These are phyloP conservation scores for Chionographis japonica DNA, from an alignment of 106 monocot genomes.

Conservation along the genomic window DNA sequence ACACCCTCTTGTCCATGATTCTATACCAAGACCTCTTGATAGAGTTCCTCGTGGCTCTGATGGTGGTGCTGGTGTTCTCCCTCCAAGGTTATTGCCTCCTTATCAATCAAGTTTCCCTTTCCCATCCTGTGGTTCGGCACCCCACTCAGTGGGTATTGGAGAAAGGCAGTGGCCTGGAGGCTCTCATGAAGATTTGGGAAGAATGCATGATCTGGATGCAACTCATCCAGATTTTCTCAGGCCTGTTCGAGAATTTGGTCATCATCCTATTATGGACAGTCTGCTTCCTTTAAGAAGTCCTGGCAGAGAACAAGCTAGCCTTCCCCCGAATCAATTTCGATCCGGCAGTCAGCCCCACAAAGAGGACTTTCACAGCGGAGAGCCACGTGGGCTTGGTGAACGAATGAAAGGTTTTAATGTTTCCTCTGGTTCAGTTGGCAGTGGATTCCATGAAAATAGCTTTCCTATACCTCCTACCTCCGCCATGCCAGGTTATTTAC, in stretches of 20 bases:
- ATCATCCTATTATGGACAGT: constrained; percentile 25
- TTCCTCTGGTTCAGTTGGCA: background rate
- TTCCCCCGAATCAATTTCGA: constrained; percentile 13
- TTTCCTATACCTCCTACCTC: constrained; percentile 1
- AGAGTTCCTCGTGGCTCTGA: constrained; percentile 13
- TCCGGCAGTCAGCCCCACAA: background rate
- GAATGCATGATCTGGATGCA: constrained; percentile 20
- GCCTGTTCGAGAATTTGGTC: constrained; percentile 39
- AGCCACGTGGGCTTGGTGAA: constrained; percentile 18
- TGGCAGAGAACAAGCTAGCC: constrained; percentile 18
- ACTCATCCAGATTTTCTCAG: constrained; percentile 22
- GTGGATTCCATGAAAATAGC: background rate
- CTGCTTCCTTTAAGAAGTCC: constrained; percentile 31
- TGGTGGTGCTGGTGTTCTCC: constrained; percentile 7
- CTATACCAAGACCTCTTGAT: constrained; percentile 27
- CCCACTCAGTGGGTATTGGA: constrained; percentile 15
- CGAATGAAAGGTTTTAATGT: constrained; percentile 14
- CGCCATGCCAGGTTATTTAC: background rate
- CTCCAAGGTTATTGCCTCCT: background rate
- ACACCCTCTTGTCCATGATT: constrained; percentile 11
- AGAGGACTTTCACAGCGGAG: constrained; percentile 17
- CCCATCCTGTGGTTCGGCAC: constrained; percentile 20
- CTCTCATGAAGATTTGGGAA: constrained; percentile 31
- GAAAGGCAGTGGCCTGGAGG: constrained; percentile 24
- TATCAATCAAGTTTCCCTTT: constrained; percentile 18